Base-by-base conservation (phyloP, 2,329 filamentous ascomycete species). In the Colletotrichum brevisporum region DNA sequence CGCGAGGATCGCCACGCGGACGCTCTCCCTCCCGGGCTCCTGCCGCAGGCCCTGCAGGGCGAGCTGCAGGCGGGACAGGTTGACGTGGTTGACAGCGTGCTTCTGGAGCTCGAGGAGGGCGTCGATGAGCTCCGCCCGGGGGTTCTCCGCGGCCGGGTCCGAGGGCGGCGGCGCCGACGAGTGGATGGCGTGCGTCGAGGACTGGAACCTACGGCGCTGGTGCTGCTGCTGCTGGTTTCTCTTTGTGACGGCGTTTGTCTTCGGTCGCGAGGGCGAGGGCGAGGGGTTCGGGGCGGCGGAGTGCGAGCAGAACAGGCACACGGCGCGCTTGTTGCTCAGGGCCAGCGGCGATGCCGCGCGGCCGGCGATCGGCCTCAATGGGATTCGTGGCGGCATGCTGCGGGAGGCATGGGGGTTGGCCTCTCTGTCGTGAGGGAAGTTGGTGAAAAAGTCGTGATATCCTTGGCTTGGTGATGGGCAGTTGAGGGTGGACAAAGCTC, bases 11-110 rank as follows among this genome's bases (percentile, higher is more conserved):
- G 89, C 89, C 65, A 91, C 82, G 18, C 89, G 83, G 39, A 91
- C 83, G 2, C 86, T 83, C 76, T 91, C 89, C 43, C 84, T 76
- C 4, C 89, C 89, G 0, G 86, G 79, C 2, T 78, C 75, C 75
- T 91, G 87, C 41, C 86, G 84, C 68, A 91, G 77, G 24, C 92
- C 90, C 71, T 89, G 86, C 24, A 94, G 81, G 13, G 92, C 92
- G 73, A 95, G 86, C 78, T 93, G 91, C 53, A 95, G 77, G 63
- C 91, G 85, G 36, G 91, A 89, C n/a, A 91, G 84, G 75, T 92
- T 92, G 61, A 92, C 85, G 73, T 90, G 86, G 67, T 84, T 86
- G 26, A 88, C 85, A 2, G 89, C 89, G 56, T 88, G 82, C 59
- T 86, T 87, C 74, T 92, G 86, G 3, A 95, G 83, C 24, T 88